Conservation (phyloP, 495 filamentous ascomycete genomes). For the Hypoxylon crocopeplum region DNA sequence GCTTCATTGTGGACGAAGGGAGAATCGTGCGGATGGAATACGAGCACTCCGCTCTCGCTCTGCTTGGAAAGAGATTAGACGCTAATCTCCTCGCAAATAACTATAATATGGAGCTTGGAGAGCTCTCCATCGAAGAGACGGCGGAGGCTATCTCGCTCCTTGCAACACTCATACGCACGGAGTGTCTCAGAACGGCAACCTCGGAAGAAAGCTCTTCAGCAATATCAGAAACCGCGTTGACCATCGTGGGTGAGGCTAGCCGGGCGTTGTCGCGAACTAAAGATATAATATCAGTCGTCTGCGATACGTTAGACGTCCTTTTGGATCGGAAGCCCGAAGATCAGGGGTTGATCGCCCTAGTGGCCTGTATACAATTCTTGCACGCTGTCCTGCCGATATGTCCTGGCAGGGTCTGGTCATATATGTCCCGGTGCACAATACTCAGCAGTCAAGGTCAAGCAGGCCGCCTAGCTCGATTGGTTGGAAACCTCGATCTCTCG, state of each 20-base stretch:
- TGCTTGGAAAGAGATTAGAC: slow-evolving; percentile 77
- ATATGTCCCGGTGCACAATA: slow-evolving; percentile 78
- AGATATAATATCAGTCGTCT: slow-evolving; percentile 81
- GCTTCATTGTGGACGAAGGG: slow-evolving; percentile 69
- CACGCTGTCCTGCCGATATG: slow-evolving; percentile 70
- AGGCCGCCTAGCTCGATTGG: slow-evolving; percentile 73
- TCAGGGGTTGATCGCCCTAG: slow-evolving; percentile 65
- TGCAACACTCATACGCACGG: slow-evolving; percentile 50
- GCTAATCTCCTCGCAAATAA: slow-evolving; percentile 50
- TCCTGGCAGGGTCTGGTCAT: slow-evolving; percentile 87
- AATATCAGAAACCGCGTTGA: slow-evolving; percentile 46
- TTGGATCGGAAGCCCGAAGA: slow-evolving; percentile 63
- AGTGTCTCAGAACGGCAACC: slow-evolving; percentile 39
- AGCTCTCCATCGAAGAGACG: slow-evolving; percentile 44
- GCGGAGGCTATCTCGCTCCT: slow-evolving; percentile 51
- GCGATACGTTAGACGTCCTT: slow-evolving; percentile 82
- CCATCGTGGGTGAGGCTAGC: slow-evolving; percentile 72
- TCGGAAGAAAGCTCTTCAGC: slow-evolving; percentile 20
- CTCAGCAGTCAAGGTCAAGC: slow-evolving; percentile 75
- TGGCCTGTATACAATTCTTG: slow-evolving; percentile 81
- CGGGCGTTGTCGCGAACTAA: slow-evolving; percentile 73
- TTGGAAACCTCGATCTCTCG: slow-evolving; percentile 77
- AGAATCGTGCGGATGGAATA: slow-evolving; percentile 66
- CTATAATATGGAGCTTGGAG: slow-evolving; percentile 42
- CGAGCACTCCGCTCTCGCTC: slow-evolving; percentile 76